These are phyloP conservation scores for Aspergillus carlsbadensis DNA, from an alignment of 495 filamentous ascomycete genomes.

Conservation along the genomic window DNA sequence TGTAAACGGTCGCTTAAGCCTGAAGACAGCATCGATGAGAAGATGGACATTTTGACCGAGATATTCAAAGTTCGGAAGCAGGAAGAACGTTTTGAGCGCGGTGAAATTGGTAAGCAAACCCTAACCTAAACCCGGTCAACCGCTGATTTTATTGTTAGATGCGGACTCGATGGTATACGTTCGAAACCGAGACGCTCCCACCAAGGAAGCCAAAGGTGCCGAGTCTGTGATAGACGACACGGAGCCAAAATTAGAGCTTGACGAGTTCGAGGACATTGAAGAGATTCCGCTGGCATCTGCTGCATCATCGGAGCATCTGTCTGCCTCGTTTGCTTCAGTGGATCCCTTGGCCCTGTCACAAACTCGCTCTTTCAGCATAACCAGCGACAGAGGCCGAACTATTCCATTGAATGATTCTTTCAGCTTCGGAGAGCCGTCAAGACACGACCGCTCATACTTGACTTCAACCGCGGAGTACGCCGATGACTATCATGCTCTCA, in stretches of 20 bases:
- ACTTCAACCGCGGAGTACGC: conserved; percentile 32
- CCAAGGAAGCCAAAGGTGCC: conserved; percentile 39
- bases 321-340: conserved; percentile 30
- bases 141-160: conserved; percentile 25
- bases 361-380: conserved; percentile 20
- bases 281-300: conserved; percentile 32
- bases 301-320: conserved; percentile 33
- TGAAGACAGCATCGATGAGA: conserved; percentile 31
- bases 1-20: conserved; percentile 39
- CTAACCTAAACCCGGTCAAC: too few species aligned
- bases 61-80: conserved; percentile 53
- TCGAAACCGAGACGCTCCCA: conserved; percentile 35
- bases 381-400: conserved; percentile 14
- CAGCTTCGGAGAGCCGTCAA: conserved; percentile 31
- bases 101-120: conserved; percentile 56
- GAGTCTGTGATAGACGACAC: conserved; percentile 29
- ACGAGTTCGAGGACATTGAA: conserved; percentile 24
- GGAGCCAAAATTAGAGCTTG: conserved; percentile 24
- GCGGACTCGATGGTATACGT: conserved; percentile 38
- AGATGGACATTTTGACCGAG: conserved; percentile 48
- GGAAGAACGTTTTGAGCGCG: conserved; percentile 51
- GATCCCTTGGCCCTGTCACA: conserved; percentile 24
- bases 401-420: conserved; percentile 35
- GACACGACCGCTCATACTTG: conserved; percentile 35
- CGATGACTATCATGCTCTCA: conserved; percentile 34